These are phyloP conservation scores for Wickerhamomyces sp. DNA, from an alignment of 1,139 yeast species.

Conservation along the genomic window DNA sequence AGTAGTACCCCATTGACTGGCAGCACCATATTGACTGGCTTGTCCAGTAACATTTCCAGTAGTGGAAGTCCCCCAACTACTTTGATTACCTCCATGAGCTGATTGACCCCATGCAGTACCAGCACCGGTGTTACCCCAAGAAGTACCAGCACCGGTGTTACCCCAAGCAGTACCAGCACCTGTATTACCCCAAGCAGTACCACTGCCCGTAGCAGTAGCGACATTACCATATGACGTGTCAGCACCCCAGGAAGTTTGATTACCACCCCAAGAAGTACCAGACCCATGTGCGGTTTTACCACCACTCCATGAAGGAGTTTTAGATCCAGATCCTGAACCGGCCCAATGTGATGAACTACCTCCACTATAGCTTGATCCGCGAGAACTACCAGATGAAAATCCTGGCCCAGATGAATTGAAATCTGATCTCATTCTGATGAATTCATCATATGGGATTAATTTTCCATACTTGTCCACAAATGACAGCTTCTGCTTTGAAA, in stretches of 20 bases:
- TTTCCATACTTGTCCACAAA: conserved; percentile 64
- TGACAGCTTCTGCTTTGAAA: conserved; percentile 70
- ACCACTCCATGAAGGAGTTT: conserved; percentile 32
- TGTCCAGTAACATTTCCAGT: conserved; percentile 23
- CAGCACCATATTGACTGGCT: conserved; percentile 27
- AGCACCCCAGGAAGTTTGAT: conserved; percentile 46
- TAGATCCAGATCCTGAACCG: conserved; percentile 36
- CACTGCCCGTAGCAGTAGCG: conserved; percentile 28
- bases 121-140: conserved; percentile 47
- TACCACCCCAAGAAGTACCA: conserved; percentile 29
- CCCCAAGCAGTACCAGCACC: conserved; percentile 46
- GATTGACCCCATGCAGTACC: conserved; percentile 46
- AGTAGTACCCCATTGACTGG: conserved; percentile 25
- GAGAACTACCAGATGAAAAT: conserved; percentile 7
- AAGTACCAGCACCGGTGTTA: conserved; percentile 38
- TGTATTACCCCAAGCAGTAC: conserved; percentile 49
- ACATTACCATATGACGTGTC: conserved; percentile 29
- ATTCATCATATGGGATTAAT: conserved; percentile 74
- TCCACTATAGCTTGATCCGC: conserved; percentile 8
- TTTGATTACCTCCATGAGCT: conserved; percentile 28
- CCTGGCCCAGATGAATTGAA: conserved; percentile 23
- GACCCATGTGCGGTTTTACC: conserved; percentile 43
- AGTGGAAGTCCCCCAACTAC: conserved; percentile 25
- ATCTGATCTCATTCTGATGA: conserved; percentile 33
- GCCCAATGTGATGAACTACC: conserved; percentile 20